phyloP scores from a whole-genome alignment of 352 stramenopile genomes.

The Blastocystis sp. region DNA sequence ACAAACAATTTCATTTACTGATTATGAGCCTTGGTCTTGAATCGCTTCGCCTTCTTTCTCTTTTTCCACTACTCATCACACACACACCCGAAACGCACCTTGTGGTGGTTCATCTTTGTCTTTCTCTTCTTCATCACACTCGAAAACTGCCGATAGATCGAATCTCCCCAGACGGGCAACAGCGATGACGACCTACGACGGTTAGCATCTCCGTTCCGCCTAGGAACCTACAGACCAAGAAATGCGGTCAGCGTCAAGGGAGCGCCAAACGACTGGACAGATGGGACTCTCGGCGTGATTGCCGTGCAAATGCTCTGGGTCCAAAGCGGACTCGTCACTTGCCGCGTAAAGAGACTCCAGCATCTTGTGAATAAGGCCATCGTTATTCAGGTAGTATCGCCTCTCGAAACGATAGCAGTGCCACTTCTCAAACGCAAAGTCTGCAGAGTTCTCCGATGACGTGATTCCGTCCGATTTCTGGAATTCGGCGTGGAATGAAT shows the following conservation, averaged over 20 bases:
- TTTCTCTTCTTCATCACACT: constrained; percentile 57
- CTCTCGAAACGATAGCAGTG: neutral
- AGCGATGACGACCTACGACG: neutral
- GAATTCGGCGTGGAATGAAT: too few relatives aligned
- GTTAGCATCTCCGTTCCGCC: neutral
- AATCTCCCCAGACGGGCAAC: neutral
- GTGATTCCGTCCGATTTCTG: neutral
- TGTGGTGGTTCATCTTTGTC: constrained; percentile 55
- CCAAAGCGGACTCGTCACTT: neutral
- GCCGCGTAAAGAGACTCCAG: constrained; percentile 29
- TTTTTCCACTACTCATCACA: constrained; percentile 46
- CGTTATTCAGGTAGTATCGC: neutral
- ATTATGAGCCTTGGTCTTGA: constrained; percentile 55
- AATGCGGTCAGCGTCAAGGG: neutral
- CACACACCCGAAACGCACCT: neutral
- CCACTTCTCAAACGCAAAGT: neutral
- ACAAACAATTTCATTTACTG: too few relatives aligned
- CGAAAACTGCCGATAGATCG: constrained; percentile 14
- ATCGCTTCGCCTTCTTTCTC: constrained; percentile 49
- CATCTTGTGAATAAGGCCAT: constrained; percentile 50
- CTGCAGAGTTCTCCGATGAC: neutral
- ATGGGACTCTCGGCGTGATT: neutral
- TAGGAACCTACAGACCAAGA: constrained; percentile 14
- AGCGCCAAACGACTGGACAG: neutral
- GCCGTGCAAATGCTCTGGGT: neutral